Evolutionary conservation across 139 green algal species (phyloP).

Genomic region (Pycnococcus provasolii): DNA sequence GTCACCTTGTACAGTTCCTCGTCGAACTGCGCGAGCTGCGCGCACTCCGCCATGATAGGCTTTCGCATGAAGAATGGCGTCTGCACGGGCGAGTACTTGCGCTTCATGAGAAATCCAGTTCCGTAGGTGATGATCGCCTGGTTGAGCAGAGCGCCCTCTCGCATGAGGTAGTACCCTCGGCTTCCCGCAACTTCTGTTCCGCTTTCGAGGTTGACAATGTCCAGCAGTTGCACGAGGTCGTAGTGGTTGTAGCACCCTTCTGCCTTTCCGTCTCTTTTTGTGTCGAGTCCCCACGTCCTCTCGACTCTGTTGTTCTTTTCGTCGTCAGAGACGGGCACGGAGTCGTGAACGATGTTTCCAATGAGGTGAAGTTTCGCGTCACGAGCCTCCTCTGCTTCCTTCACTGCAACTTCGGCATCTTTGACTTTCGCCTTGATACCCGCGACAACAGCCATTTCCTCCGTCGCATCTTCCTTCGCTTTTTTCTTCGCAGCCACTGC

Average conservation of each 20-base stretch:
- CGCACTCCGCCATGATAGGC: slow-evolving; percentile 92
- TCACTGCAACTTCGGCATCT: slow-evolving; percentile 53
- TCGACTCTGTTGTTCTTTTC: slow-evolving; percentile 90
- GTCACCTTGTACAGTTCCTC: slow-evolving; percentile 95
- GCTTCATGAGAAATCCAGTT: slow-evolving; percentile 43
- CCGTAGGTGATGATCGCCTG: slow-evolving; percentile 83
- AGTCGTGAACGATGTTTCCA: slow-evolving; percentile 95
- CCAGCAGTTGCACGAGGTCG: slow-evolving; percentile 81
- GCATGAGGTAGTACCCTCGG: slow-evolving; percentile 86
- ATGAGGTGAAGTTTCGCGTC: slow-evolving; percentile 69
- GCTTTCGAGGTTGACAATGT: slow-evolving; percentile 81
- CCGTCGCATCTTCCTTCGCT: slow-evolving; percentile 62
- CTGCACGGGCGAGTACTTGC: slow-evolving; percentile 72
- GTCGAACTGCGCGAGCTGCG: slow-evolving; percentile 97
- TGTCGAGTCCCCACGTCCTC: slow-evolving; percentile 45
- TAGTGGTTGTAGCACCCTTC: slow-evolving; percentile 85
- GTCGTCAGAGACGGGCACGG: slow-evolving; percentile 78
- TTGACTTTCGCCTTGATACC: slow-evolving; percentile 29
- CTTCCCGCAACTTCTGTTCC: slow-evolving; percentile 53
- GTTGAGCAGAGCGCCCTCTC: slow-evolving; percentile 90
- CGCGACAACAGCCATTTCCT: slow-evolving; percentile 31
- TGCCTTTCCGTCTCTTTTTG: slow-evolving; percentile 25
- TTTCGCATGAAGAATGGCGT: slow-evolving; percentile 89
- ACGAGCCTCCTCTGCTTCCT: slow-evolving; percentile 45
- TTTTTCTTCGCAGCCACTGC: slow-evolving; percentile 68